A percentile compares a stretch with the other conserved stretches of the same genome.
Evolutionary conservation across 306 rosid genomes (phyloP).

Genomic region (Cicer pinnatifidum): DNA sequence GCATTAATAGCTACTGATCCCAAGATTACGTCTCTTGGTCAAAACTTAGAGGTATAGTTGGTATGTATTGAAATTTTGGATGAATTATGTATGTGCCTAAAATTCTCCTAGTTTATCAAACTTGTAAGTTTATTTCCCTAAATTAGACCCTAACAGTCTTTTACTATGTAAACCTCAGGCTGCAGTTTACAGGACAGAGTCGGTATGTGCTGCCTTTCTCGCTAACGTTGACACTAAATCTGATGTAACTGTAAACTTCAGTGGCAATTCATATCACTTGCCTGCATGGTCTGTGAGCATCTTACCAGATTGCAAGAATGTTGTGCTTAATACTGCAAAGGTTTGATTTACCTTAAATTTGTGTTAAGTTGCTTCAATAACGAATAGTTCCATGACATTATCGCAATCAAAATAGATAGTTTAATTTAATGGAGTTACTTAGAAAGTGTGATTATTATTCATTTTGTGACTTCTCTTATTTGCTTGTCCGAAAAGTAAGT

Average conservation of each 20-base stretch:
- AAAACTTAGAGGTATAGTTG: slow-evolving; percentile 72
- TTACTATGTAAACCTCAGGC: slow-evolving; percentile 58
- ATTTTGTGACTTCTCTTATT: slow-evolving; percentile 36
- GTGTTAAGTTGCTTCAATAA: slow-evolving; percentile 33
- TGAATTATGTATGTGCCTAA: too few relatives aligned
- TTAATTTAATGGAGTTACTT: slow-evolving; percentile 11
- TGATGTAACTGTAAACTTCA: slow-evolving; percentile 76
- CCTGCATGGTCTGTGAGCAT: slow-evolving; percentile 99
- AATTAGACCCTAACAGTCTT: background rate
- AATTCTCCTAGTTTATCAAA: too few relatives aligned
- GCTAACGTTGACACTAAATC: slow-evolving; percentile 70
- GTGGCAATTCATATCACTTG: slow-evolving; percentile 77
- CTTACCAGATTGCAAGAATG: slow-evolving; percentile 98
- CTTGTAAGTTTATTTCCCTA: slow-evolving; percentile 23
- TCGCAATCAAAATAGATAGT: slow-evolving; percentile 14
- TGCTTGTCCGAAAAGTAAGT: slow-evolving; percentile 13
- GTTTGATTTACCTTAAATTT: slow-evolving; percentile 52
- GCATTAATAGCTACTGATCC: slow-evolving; percentile 89
- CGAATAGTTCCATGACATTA: background rate
- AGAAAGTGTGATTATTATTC: background rate
- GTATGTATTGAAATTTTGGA: slow-evolving; percentile 1
- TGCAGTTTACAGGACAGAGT: slow-evolving; percentile 79
- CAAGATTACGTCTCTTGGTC: slow-evolving; percentile 69
- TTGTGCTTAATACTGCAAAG: slow-evolving; percentile 93
- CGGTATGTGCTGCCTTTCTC: slow-evolving; percentile 86